These are phyloP conservation scores for Uromyces viciae-fabae DNA, from an alignment of 1,284 basidiomycete species.

Conservation along the genomic window DNA sequence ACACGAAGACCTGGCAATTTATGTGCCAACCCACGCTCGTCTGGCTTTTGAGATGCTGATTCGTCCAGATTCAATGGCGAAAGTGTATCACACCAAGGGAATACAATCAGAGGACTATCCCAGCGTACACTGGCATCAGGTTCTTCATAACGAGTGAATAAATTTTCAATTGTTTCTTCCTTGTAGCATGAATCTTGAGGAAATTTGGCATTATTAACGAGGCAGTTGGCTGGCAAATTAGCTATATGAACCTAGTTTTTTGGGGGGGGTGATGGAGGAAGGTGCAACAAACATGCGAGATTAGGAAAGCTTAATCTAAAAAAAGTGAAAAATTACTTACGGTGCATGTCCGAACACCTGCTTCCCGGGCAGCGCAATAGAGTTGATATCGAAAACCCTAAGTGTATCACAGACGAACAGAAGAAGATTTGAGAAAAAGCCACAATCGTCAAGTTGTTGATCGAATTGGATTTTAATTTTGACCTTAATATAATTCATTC, in stretches of 20 bases:
- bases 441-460: neutral
- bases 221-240: slow-evolving; percentile 19
- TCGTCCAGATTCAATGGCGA: neutral
- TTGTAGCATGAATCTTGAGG: slow-evolving; percentile 17
- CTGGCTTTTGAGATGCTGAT: neutral
- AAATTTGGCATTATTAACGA: slow-evolving; percentile 25
- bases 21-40: neutral
- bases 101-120: slow-evolving; percentile 42
- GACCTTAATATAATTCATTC: slow-evolving; percentile 43
- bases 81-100: slow-evolving; percentile 34
- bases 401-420: neutral
- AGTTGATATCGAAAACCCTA: slow-evolving; percentile 44
- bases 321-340: slow-evolving; percentile 3
- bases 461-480: neutral
- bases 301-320: neutral
- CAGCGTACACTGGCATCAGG: slow-evolving; percentile 26
- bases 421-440: neutral
- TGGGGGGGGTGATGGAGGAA: neutral
- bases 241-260: slow-evolving; percentile 32
- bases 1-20: slow-evolving; percentile 34
- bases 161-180: slow-evolving; percentile 27
- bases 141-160: slow-evolving; percentile 37
- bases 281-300: neutral
- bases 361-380: slow-evolving; percentile 42
- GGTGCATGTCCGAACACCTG: slow-evolving; percentile 22